Base-by-base conservation (phyloP, 2,329 filamentous ascomycete genomes). In the Hyphodiscus sp. region DNA sequence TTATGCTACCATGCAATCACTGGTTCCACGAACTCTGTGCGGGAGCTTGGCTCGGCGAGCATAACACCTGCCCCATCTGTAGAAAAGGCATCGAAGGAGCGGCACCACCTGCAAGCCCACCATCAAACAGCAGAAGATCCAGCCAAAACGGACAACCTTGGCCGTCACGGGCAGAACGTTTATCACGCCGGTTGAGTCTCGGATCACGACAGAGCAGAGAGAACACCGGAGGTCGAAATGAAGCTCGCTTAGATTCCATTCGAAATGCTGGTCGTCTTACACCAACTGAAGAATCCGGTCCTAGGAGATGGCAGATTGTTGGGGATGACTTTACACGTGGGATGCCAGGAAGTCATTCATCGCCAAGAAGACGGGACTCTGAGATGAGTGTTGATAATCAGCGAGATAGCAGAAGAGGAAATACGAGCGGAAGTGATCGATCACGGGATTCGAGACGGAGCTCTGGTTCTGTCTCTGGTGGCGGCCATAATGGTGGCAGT, bases 1-100 rank as follows among this genome's bases (percentile, higher is more conserved):
- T 87, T 0, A 79, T 85, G 45, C 71, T 99, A 49, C 91, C 91
- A 0, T 99, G 94, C 71, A 86, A 83, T 55, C 94, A 99, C 67
- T 96, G 90, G 89, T 97, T 96, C 68, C 92, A 96, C 65, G 85
- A 85, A 54, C 75, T 81, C 23, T 97, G 92, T 64, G 87, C 94
- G 33, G 78, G 83, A 20, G 76, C 87, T 48, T 97, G 92, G 92
- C 73, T 97, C 49, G 82, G 80, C 63, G 88, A 95, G 70, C 91
- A 96, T 70, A 91, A 96, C 64, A 96, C 91, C 0, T 97, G 92
- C 64, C 92, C 92, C 1, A 86, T 91, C 50, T 92, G 88, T 66
- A 80, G 88, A 41, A 79, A 68, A 58, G 67, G 67, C 9, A 64
- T 69, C 11, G 65, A 61, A 46, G 59, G 54, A 8, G 60, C 60